These are phyloP conservation scores for Solanum gandarillasii DNA, from an alignment of 257 asterid genomes.

Conservation along the genomic window DNA sequence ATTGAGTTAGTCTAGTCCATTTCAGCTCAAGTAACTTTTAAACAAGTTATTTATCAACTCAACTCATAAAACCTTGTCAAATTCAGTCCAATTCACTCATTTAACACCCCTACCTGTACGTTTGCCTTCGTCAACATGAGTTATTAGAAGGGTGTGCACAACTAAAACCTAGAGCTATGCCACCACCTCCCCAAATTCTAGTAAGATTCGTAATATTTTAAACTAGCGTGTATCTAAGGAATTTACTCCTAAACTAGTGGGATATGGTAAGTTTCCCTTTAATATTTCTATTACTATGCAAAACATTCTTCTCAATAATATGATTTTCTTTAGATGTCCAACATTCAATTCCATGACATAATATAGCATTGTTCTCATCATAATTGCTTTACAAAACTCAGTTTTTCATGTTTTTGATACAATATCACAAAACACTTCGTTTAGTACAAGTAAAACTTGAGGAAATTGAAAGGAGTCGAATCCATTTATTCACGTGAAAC, in stretches of 20 bases:
- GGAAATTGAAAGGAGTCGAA: background rate
- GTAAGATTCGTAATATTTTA: too few relatives aligned
- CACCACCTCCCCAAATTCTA: background rate
- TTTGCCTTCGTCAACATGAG: background rate
- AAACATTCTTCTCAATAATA: background rate
- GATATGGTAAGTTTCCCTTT: background rate
- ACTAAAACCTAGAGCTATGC: background rate
- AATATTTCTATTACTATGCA: background rate
- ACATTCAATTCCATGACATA: background rate
- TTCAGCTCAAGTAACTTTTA: too few relatives aligned
- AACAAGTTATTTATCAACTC: background rate
- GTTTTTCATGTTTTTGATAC: background rate
- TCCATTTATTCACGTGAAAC: background rate
- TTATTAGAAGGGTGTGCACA: constrained; percentile 11
- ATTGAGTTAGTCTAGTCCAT: too few relatives aligned
- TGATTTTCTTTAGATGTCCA: background rate
- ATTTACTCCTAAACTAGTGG: background rate
- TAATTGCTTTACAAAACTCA: background rate
- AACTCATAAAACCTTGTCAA: background rate
- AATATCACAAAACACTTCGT: too few relatives aligned
- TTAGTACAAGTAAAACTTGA: background rate
- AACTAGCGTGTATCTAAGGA: too few relatives aligned
- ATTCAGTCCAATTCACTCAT: background rate
- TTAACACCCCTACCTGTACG: too few relatives aligned
- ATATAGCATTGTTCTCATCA: background rate